Base-by-base conservation (phyloP, 2,329 filamentous ascomycete species). In the Penicillium thymicola region DNA sequence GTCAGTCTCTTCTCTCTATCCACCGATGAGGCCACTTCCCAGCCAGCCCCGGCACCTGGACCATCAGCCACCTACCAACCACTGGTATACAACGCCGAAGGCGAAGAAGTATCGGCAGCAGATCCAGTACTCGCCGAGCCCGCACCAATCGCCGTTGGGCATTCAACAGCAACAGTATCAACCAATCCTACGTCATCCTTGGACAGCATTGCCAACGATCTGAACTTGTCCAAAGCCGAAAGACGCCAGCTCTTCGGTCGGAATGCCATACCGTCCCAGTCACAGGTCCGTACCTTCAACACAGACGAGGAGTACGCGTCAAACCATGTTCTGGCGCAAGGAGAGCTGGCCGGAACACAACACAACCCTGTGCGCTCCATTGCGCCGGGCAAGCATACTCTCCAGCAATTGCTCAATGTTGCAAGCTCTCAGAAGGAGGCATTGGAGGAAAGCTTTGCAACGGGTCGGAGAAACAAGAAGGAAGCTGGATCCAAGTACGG, bases 361-460 rank as follows among this genome's bases (percentile, higher is more conserved):
- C 89, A 95, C 75, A 92, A 93, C 67, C 89, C 92, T 8, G 87
- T 97, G 54, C 88, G 91, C 50, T 79, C 87, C 2, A 88, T 96
- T 70, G 87, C 90, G 25, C 89, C 92, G 4, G 90, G 91, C 58
- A 97, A 97, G 78, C 92, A 97, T 76, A 95, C 84, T 67, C 79
- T 97, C 72, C 87, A 88, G 69, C 92, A 96, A 77, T 80, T 97
- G 65, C 89, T 97, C 63, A 91, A 86, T 73, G 89, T 89, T 59
- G 92, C 90, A 27, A 85, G 85, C 64, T 89, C 82, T 60, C 92
- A 97, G 75, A 86, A 87, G 70, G 91, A 96, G 11, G 92, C 91
- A 2, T 77, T 97, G 63, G 92, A 97, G 75, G 93, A 97, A 69
- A 92, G 90, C 71, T 97, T 96, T 78, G 91, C 91, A 21, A 80